phyloP scores from a whole-genome alignment of 129 eudicot genomes.

The Dittrichia graveolens region DNA sequence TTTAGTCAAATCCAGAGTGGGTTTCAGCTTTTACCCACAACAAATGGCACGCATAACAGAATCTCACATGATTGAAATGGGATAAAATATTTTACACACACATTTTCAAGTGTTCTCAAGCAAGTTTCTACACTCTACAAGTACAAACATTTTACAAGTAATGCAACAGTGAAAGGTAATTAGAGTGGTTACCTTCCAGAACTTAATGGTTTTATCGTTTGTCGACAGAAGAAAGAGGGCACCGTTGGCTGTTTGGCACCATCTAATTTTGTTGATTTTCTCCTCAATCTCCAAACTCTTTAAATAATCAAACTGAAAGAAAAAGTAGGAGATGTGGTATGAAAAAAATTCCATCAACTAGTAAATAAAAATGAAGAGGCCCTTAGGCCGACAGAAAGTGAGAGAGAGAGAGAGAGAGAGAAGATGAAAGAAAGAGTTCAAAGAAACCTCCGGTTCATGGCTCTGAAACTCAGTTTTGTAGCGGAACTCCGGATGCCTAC shows the following conservation, averaged over 20 bases:
- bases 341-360: slow-evolving; percentile 21
- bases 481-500: slow-evolving; percentile 95
- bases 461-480: slow-evolving; percentile 99
- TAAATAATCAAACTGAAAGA: slow-evolving; percentile 94
- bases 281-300: slow-evolving; percentile 99
- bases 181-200: slow-evolving; percentile 77
- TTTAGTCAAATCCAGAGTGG: slow-evolving; percentile 11
- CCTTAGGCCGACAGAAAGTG: not conserved
- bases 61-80: not conserved
- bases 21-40: slow-evolving; percentile 2
- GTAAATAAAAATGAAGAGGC: slow-evolving; percentile 15
- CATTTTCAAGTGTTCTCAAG: not conserved
- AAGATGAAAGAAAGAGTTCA: not conserved
- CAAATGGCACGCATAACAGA: slow-evolving; percentile 4
- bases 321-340: slow-evolving; percentile 24
- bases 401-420: not conserved
- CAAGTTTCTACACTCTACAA: slow-evolving; percentile 13
- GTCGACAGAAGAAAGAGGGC: slow-evolving; percentile 95
- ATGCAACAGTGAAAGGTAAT: slow-evolving; percentile 1
- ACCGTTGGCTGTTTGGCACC: slow-evolving; percentile 98
- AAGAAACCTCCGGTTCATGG: slow-evolving; percentile 96
- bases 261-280: slow-evolving; percentile 95
- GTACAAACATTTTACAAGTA: slow-evolving; percentile 12
- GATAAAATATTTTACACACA: not conserved
- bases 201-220: slow-evolving; percentile 96